Conservation (phyloP, 768 basidiomycete species). For the Exidia glandulosa region DNA sequence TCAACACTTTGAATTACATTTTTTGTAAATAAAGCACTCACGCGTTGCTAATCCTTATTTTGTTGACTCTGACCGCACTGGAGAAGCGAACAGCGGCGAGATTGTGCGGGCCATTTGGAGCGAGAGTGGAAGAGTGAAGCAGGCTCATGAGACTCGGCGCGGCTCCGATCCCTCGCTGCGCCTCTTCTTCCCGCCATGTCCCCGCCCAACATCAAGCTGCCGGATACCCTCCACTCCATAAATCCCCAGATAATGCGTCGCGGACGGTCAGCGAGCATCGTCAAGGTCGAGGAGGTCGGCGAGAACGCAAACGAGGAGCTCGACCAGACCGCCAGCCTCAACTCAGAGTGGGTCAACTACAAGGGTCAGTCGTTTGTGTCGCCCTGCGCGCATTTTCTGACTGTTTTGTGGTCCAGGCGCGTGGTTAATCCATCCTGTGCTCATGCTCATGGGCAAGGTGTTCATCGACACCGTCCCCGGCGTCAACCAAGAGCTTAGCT, state of each 20-base stretch:
- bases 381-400: background rate
- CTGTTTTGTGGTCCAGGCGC: conserved; percentile 48
- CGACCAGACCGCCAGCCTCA: conserved; percentile 73
- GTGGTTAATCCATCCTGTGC: conserved; percentile 93
- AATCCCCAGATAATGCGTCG: conserved; percentile 29
- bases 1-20: background rate
- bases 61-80: conserved; percentile 53
- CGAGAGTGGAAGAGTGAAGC: conserved; percentile 57
- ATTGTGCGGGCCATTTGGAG: conserved; percentile 43
- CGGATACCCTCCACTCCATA: conserved; percentile 31
- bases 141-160: conserved; percentile 29
- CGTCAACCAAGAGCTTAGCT: conserved; percentile 87
- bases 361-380: conserved; percentile 46
- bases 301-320: conserved; percentile 63
- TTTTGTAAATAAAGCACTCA: conserved; percentile 19
- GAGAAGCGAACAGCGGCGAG: conserved; percentile 66
- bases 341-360: conserved; percentile 88
- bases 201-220: conserved; percentile 45
- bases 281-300: conserved; percentile 78
- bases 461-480: conserved; percentile 90
- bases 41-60: conserved; percentile 55
- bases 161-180: conserved; percentile 1
- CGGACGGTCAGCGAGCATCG: conserved; percentile 58
- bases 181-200: conserved; percentile 29
- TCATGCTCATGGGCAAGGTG: conserved; percentile 84